These are phyloP conservation scores for Metroxylon sagu DNA, from an alignment of 176 grass and related monocot genomes.

Conservation along the genomic window DNA sequence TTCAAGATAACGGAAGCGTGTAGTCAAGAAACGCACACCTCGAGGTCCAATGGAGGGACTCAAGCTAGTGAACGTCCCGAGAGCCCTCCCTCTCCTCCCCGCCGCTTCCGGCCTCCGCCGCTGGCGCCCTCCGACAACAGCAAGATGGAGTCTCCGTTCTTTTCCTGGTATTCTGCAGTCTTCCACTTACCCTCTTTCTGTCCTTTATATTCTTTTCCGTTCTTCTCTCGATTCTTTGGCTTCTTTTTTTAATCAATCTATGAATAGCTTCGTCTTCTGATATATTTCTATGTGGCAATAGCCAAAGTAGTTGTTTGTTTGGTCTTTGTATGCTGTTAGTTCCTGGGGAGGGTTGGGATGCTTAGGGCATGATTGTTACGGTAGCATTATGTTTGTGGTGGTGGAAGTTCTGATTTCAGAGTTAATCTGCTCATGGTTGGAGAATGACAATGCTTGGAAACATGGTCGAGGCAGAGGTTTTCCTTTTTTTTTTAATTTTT, in stretches of 20 bases:
- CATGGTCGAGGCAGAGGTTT: too few species aligned
- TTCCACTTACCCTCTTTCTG: background rate
- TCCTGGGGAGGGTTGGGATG: too few species aligned
- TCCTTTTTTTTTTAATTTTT: too few species aligned
- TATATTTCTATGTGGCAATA: too few species aligned
- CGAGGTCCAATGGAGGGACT: conserved; percentile 34
- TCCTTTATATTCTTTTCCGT: background rate
- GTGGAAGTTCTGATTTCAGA: too few species aligned
- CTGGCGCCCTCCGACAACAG: background rate
- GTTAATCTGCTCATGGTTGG: too few species aligned
- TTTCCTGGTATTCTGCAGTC: conserved; percentile 4
- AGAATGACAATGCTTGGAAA: too few species aligned
- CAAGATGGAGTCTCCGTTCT: background rate
- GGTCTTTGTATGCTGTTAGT: too few species aligned
- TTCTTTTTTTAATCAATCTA: background rate
- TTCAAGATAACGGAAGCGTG: background rate
- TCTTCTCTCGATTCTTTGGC: background rate
- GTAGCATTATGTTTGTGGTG: too few species aligned
- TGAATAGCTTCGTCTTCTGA: too few species aligned
- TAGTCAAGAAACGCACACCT: background rate
- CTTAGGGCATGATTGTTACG: too few species aligned
- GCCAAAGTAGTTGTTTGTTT: too few species aligned
- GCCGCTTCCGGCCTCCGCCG: conserved; percentile 10
- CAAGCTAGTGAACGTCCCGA: conserved; percentile 16
- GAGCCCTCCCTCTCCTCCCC: conserved; percentile 26